Base-by-base conservation (phyloP, 2,329 filamentous ascomycete genomes). In the Xylaria sp. region DNA sequence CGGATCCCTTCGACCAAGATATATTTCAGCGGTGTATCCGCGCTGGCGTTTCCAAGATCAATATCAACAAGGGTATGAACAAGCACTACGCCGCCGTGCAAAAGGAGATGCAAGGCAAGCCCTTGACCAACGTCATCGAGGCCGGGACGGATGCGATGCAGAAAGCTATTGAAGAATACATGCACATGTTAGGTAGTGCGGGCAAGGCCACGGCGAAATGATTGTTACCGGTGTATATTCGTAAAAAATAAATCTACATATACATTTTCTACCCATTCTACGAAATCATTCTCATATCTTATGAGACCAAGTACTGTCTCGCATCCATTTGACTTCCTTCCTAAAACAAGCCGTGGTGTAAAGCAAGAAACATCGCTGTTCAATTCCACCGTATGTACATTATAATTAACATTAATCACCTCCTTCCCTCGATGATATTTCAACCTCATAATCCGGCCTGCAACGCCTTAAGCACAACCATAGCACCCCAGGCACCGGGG, bases 401-500 rank as follows among this genome's bases (percentile, higher is more conserved):
- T 47, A 53, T 42, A n/a, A 38, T 51, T 51, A 25, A 19, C 11
- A 50, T 23, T 50, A 12, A 42, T 40, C 12, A 23, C 12, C 2
- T n/a, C 17, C 40, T 12, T 31, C 31, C 21, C n/a, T 35, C 4
- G 3, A 23, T 43, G 15, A 37, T 17, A 14, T 49, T 35, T 2
- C 9, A 4, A 42, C 23, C 4, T 54, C 8, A 70, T 56, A 72
- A 56, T n/a, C 71, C 71, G 5, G 57, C 57, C 53, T 65, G 67
- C 52, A 83, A 61, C 1, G 79, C 81, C 65, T 76, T 74, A 45
- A 84, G 79, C 1, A 78, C 83, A 15, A 85, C 82, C 82, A 87
- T 87, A 23, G 89, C 82, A n/a, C 88, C 89, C 80, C 88, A 87
- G 4, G 89, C 89, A 31, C 89, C 89, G 0, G 89, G 89, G 73